Percentiles rank a stretch among this genome's conserved stretches.
Conservation (phyloP, 148 eudicot genomes). For the Silene conica region DNA sequence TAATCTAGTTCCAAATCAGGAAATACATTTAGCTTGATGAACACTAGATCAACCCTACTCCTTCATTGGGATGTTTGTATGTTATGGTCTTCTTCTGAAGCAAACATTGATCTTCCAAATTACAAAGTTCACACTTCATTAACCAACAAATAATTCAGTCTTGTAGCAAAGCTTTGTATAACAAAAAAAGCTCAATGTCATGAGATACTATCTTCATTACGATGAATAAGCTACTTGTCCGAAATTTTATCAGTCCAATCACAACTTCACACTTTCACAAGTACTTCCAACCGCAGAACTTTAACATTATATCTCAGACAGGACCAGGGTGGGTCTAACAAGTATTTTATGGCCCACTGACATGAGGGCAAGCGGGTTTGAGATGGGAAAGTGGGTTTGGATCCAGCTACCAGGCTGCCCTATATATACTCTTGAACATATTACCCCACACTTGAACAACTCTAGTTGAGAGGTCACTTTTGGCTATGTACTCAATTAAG, state of each 20-base stretch:
- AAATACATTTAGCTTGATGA: background rate
- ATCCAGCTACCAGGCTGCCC: background rate
- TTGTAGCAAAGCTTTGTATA: background rate
- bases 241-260: background rate
- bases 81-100: background rate
- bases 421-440: background rate
- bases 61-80: background rate
- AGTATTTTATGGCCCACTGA: background rate
- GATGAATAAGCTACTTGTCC: background rate
- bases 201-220: background rate
- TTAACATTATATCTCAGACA: background rate
- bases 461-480: background rate
- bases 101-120: background rate
- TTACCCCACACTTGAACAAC: background rate
- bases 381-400: background rate
- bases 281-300: background rate
- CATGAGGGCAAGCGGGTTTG: background rate
- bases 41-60: background rate
- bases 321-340: background rate
- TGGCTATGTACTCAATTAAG: background rate
- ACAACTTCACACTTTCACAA: background rate
- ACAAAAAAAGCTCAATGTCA: background rate
- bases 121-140: background rate
- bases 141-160: background rate
- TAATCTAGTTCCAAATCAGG: background rate